phyloP scores from a whole-genome alignment of 441 rosid species.

The Populus trichocarpa region DNA sequence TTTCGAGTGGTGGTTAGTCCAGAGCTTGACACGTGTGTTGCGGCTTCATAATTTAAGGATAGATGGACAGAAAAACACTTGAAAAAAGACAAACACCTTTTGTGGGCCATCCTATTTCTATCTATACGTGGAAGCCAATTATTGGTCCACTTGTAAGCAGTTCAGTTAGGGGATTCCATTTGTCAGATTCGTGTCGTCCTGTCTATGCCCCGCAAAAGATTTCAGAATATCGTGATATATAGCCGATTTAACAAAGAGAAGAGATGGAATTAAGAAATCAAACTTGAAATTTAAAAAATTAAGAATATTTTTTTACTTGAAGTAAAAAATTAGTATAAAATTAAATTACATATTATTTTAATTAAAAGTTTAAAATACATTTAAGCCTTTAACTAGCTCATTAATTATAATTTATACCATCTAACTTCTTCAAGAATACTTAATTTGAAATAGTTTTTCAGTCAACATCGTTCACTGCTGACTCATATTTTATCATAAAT shows the following conservation, averaged over 20 bases:
- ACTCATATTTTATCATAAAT: not conserved
- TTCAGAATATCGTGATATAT: not conserved
- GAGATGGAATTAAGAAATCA: no score
- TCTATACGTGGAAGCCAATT: not conserved
- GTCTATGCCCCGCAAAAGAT: not conserved
- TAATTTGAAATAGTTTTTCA: no score
- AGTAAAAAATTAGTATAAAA: not conserved
- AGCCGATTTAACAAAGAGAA: not conserved
- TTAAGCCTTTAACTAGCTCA: not conserved
- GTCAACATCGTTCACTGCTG: not conserved
- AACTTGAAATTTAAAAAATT: not conserved
- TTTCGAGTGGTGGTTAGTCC: not conserved
- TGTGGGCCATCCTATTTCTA: not conserved
- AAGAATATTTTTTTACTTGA: not conserved
- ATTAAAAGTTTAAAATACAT: not conserved
- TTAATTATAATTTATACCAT: no score
- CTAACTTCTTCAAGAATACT: no score
- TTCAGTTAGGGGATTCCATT: conserved; percentile 3
- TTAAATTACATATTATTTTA: no score
- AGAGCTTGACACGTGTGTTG: conserved; percentile 3
- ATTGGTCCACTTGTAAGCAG: conserved; percentile 1
- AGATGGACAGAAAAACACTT: not conserved
- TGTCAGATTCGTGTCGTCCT: conserved; percentile 15
- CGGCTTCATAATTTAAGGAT: not conserved
- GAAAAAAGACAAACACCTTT: not conserved